Conservation (phyloP, 257 asterid species). For the Solanum verrucosum region DNA sequence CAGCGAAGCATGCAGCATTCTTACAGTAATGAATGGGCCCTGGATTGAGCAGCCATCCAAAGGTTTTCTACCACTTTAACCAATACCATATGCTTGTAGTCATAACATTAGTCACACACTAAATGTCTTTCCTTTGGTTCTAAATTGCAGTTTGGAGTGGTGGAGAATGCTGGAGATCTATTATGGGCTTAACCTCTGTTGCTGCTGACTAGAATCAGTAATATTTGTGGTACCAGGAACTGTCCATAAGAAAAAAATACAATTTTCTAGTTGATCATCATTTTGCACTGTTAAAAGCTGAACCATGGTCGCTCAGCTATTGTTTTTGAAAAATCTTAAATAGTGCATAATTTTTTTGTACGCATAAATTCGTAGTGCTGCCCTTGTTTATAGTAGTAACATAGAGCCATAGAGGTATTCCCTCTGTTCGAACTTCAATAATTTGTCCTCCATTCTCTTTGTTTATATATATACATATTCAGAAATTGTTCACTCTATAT, state of each 20-base stretch:
- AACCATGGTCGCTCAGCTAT: background rate
- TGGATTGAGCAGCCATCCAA: slow-evolving; percentile 84
- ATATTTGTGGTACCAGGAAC: background rate
- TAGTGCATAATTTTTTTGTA: background rate
- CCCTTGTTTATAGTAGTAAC: background rate
- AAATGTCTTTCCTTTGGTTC: background rate
- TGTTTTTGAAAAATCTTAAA: background rate
- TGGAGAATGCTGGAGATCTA: slow-evolving; percentile 59
- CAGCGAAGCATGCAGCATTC: slow-evolving; percentile 70
- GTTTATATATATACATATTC: background rate
- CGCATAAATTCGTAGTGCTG: background rate
- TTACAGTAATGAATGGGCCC: slow-evolving; percentile 86
- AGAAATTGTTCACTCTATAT: background rate
- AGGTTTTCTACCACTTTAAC: slow-evolving; percentile 33
- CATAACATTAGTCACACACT: background rate
- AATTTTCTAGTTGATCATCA: background rate
- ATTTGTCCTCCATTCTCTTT: background rate
- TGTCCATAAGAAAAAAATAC: background rate
- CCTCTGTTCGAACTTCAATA: background rate
- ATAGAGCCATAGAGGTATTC: background rate
- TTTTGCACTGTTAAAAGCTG: background rate
- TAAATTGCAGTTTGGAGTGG: slow-evolving; percentile 67
- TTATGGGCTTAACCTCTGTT: slow-evolving; percentile 15
- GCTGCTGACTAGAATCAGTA: slow-evolving; percentile 5
- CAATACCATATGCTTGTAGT: background rate